Evolutionary conservation across 495 filamentous ascomycete genomes (phyloP), one percentile per base, ranked within the genome.

Genomic region (Mycothermus thermophilus): DNA sequence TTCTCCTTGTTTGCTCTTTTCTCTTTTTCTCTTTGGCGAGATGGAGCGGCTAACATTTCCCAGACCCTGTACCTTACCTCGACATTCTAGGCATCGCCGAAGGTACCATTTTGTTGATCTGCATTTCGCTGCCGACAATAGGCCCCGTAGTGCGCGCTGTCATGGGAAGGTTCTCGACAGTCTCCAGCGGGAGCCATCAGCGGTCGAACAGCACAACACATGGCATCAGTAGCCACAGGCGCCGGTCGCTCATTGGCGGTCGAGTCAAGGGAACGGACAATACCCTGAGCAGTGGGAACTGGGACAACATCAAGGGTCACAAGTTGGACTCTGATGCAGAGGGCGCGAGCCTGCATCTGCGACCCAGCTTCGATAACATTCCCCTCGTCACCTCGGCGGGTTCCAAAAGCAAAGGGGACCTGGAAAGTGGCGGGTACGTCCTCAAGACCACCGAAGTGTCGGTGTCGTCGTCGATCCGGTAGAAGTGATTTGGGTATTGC

Each of bases 21-120:
- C 5, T 11, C 13, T 28, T 8, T 8, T 8, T 1, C 8, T n/a
- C 3, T 1, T 3, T 3, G 3, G 4, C 20, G 15, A 34, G 10
- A 1, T 23, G 12, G 14, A 27, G 19, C n/a, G 8, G 3, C 13
- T 35, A 11, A 25, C 32, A 1, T 15, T 13, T 4, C 1, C 5
- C 24, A 40, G 37, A 40, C 29, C 37, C 37, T 10, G 37, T 40
- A 9, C 30, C 37, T 3, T 40, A 34, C 11, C 37, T 40, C 30
- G 30, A 30, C 37, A 34, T 40, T 13, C 30, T 40, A 11, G 37
- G 30, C 12, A 18, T 40, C 19, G 37, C 37, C 11, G 37, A 40
- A 18, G 30, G 37, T 10, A 20, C 3, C 12, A 40, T 40, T 30
- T 28, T 40, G 19, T 20, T 40, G 1, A 18, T 40, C 30, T 40